Evolutionary conservation across 257 asterid species (phyloP).

Genomic region (Solanum tacnaense): DNA sequence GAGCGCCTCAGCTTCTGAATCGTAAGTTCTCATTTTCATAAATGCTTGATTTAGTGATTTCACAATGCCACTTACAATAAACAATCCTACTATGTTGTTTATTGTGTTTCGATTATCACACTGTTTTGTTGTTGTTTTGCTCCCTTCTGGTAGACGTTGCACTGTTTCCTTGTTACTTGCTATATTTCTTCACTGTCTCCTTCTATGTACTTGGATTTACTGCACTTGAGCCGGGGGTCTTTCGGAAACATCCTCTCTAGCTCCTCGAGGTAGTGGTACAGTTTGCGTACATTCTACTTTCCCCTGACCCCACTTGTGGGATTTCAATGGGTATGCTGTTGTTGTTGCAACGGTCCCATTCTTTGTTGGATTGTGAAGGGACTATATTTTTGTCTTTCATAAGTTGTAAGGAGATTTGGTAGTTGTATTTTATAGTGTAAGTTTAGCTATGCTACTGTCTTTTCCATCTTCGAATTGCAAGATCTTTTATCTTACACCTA

Average conservation of each 20-base stretch:
- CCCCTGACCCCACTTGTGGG: background rate
- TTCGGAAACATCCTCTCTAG: background rate
- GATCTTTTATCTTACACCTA: background rate
- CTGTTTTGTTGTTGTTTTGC: background rate
- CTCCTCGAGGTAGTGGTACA: background rate
- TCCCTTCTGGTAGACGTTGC: background rate
- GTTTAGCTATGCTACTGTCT: background rate
- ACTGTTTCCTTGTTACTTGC: background rate
- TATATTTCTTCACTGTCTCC: background rate
- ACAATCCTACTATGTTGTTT: background rate
- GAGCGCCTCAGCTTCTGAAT: conserved; percentile 89
- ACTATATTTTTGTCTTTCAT: background rate
- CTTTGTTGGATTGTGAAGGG: background rate
- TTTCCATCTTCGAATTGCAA: background rate
- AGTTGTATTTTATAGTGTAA: background rate
- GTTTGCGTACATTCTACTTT: background rate
- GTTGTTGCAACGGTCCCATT: background rate
- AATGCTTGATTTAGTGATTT: conserved; percentile 7
- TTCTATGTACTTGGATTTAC: background rate
- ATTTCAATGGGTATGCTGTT: background rate
- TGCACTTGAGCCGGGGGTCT: background rate
- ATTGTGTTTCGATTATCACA: background rate
- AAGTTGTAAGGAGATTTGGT: background rate
- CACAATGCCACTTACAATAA: background rate
- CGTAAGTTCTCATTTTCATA: conserved; percentile 42